A percentile compares a stretch with the other conserved stretches of the same genome.
These are phyloP conservation scores for Sclerotiophoma versabilis DNA, from an alignment of 2,329 filamentous ascomycete species.

Conservation along the genomic window DNA sequence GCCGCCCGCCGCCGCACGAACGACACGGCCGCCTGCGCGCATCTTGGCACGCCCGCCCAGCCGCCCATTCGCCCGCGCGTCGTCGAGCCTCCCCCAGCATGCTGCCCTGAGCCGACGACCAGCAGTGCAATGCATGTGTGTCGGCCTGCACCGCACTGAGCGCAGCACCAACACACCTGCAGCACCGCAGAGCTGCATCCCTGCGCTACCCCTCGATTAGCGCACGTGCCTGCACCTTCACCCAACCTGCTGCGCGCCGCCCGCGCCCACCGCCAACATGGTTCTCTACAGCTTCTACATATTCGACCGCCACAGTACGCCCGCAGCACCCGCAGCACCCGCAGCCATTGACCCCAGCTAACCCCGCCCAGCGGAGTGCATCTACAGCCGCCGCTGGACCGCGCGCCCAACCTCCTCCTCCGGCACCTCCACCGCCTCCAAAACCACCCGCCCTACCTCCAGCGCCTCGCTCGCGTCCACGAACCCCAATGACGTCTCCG, in stretches of 20 bases:
- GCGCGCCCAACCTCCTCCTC: slow-evolving; percentile 56
- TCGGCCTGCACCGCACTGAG: too few relatives aligned
- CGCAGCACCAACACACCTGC: background rate
- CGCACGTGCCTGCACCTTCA: slow-evolving; percentile 14
- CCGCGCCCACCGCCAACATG: slow-evolving; percentile 62
- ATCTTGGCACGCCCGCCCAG: background rate
- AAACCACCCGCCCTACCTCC: slow-evolving; percentile 58
- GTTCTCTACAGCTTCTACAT: slow-evolving; percentile 98
- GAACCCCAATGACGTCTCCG: slow-evolving; percentile 21
- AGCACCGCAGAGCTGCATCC: slow-evolving; percentile 2
- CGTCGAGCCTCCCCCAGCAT: background rate
- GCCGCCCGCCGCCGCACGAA: background rate
- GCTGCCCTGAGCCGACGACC: background rate
- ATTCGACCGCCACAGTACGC: slow-evolving; percentile 94
- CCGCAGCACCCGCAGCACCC: background rate
- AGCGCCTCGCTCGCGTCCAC: slow-evolving; percentile 52
- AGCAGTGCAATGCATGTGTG: too few relatives aligned
- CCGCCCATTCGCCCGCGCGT: slow-evolving; percentile 1
- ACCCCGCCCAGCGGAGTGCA: slow-evolving; percentile 78
- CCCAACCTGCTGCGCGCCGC: background rate
- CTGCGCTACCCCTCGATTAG: slow-evolving; percentile 11
- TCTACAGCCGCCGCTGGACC: slow-evolving; percentile 90
- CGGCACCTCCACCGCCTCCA: slow-evolving; percentile 37
- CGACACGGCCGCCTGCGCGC: too few relatives aligned
- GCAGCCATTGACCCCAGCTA: background rate